Conservation (phyloP, 441 rosid species). For the Hura crepitans region DNA sequence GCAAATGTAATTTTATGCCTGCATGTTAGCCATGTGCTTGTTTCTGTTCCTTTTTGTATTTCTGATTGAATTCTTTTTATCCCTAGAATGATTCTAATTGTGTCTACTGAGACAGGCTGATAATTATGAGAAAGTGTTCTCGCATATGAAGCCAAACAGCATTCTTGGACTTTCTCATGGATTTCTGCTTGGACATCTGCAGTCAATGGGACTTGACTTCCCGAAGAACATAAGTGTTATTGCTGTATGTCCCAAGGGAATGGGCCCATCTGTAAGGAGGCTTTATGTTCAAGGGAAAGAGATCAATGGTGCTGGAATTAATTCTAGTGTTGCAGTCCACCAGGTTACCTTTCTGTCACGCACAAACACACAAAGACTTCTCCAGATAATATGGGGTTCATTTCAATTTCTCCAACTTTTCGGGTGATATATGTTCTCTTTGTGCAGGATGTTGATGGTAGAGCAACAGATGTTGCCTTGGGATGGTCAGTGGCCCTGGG, state of each 20-base stretch:
- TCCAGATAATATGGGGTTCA: neutral
- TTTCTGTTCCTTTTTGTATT: neutral
- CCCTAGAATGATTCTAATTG: constrained; percentile 17
- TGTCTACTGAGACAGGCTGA: constrained; percentile 51
- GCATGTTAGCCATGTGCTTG: neutral
- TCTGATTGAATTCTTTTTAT: neutral
- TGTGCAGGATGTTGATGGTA: constrained; percentile 71
- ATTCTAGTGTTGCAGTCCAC: constrained; percentile 87
- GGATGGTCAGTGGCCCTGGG: constrained; percentile 98
- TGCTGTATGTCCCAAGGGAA: constrained; percentile 88
- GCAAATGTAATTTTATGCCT: neutral
- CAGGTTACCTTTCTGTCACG: constrained; percentile 44
- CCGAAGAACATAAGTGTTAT: constrained; percentile 79
- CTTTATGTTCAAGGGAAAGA: constrained; percentile 94
- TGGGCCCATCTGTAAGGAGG: constrained; percentile 95
- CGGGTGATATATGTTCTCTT: neutral
- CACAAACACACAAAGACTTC: neutral
- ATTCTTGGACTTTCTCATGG: constrained; percentile 94
- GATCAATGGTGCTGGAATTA: constrained; percentile 93
- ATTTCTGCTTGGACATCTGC: constrained; percentile 85
- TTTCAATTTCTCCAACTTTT: neutral
- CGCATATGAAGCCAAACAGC: constrained; percentile 91
- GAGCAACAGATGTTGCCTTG: constrained; percentile 87
- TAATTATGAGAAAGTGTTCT: constrained; percentile 71
- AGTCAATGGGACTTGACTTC: constrained; percentile 68